Evolutionary conservation across 164 flowering plant species (phyloP).

Genomic region (Stephania cephalantha): DNA sequence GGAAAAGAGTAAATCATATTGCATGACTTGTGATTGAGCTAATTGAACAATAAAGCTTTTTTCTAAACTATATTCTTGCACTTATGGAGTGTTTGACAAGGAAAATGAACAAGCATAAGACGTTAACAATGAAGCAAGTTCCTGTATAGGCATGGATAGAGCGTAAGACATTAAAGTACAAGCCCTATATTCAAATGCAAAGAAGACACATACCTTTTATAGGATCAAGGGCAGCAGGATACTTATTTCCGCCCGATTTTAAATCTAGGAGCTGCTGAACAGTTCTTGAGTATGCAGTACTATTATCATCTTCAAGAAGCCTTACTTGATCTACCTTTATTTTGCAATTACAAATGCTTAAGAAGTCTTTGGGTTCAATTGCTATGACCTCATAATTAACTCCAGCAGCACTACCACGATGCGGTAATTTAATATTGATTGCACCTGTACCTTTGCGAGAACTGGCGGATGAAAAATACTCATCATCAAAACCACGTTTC

Average conservation of each 20-base stretch:
- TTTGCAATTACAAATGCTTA: constrained; percentile 60
- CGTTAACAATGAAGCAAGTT: no score
- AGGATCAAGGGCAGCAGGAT: constrained; percentile 87
- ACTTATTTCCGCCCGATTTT: constrained; percentile 63
- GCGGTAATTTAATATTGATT: constrained; percentile 66
- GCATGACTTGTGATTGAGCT: no score
- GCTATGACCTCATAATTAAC: constrained; percentile 68
- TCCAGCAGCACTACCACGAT: constrained; percentile 71
- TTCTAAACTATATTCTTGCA: no score
- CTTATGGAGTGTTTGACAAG: no score
- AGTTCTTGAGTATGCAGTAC: constrained; percentile 67
- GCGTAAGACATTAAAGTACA: not conserved
- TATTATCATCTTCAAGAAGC: constrained; percentile 73
- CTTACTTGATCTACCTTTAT: constrained; percentile 71
- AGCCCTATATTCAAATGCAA: not conserved
- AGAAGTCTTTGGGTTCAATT: constrained; percentile 54
- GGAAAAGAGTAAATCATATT: no score
- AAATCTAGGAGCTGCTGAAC: constrained; percentile 55
- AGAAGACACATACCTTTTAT: constrained; percentile 43
- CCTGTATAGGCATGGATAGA: no score
- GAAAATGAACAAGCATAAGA: no score
- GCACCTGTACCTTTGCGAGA: constrained; percentile 68
- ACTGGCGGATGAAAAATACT: constrained; percentile 38
- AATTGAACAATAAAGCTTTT: no score
- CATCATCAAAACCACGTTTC: constrained; percentile 61